Evolutionary conservation across 1,139 yeast species (phyloP).

Genomic region (Casaregolazyma lundiana): DNA sequence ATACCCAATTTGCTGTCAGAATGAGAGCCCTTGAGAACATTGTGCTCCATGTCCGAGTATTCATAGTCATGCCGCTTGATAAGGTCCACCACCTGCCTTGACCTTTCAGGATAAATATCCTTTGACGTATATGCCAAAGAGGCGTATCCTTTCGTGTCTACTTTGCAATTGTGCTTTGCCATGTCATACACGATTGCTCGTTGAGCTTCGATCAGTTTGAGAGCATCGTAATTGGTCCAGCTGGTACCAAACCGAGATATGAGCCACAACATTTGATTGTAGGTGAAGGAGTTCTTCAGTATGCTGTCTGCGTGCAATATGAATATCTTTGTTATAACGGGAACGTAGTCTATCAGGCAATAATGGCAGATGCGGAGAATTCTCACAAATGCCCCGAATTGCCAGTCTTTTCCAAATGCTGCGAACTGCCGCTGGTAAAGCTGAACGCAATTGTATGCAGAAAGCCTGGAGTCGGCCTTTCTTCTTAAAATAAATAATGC

Average conservation of each 20-base stretch:
- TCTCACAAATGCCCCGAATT: slow-evolving; percentile 24
- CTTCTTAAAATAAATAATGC: slow-evolving; percentile 28
- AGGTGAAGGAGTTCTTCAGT: slow-evolving; percentile 13
- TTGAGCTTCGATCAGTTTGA: slow-evolving; percentile 26
- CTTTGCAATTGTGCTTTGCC: slow-evolving; percentile 14
- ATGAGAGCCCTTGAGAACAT: slow-evolving; percentile 14
- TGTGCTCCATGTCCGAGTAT: slow-evolving; percentile 21
- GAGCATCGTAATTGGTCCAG: slow-evolving; percentile 23
- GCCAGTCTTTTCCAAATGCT: slow-evolving; percentile 16
- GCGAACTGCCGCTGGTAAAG: slow-evolving; percentile 19
- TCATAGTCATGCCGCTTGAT: slow-evolving; percentile 25
- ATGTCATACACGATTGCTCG: slow-evolving; percentile 23
- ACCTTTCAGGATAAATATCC: slow-evolving; percentile 17
- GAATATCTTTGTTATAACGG: slow-evolving; percentile 26
- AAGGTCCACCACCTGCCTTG: slow-evolving; percentile 19
- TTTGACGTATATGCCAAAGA: slow-evolving; percentile 27
- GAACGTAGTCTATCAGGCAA: slow-evolving; percentile 27
- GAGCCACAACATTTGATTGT: slow-evolving; percentile 32
- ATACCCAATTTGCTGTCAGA: slow-evolving; percentile 14
- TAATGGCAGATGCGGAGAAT: slow-evolving; percentile 21
- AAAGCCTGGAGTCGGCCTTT: slow-evolving; percentile 21
- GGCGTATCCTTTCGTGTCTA: slow-evolving; percentile 32
- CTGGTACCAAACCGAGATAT: slow-evolving; percentile 27
- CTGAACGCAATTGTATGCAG: slow-evolving; percentile 25
- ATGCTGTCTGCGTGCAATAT: slow-evolving; percentile 16